Evolutionary conservation across 2,329 filamentous ascomycete genomes (phyloP).

Genomic region (Pseudogymnoascus sp.): DNA sequence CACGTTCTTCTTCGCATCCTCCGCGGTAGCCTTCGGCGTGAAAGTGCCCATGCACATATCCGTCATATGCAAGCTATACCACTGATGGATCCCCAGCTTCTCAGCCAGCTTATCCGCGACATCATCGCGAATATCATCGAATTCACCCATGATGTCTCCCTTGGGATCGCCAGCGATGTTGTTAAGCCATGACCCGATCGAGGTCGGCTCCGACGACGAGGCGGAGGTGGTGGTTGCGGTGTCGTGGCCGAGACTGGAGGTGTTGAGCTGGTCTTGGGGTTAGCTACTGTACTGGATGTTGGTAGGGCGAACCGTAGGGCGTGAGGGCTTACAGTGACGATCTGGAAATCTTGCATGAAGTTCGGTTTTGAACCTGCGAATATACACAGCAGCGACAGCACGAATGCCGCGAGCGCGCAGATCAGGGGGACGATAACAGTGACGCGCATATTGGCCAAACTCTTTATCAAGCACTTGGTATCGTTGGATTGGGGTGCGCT

Average conservation of each 20-base stretch:
- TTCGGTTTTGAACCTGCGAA: slow-evolving; percentile 51
- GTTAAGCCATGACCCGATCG: slow-evolving; percentile 20
- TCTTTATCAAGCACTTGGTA: background rate
- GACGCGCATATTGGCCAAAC: slow-evolving; percentile 35
- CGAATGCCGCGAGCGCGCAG: slow-evolving; percentile 45
- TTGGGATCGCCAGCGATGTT: slow-evolving; percentile 28
- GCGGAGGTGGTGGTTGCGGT: slow-evolving; percentile 20
- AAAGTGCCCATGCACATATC: slow-evolving; percentile 48
- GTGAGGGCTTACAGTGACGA: slow-evolving; percentile 42
- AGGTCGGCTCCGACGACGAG: slow-evolving; percentile 19
- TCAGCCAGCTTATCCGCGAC: slow-evolving; percentile 34
- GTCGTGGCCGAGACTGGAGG: slow-evolving; percentile 42
- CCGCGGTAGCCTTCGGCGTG: slow-evolving; percentile 27
- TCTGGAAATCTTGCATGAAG: slow-evolving; percentile 49
- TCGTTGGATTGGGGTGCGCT: background rate
- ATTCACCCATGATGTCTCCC: slow-evolving; percentile 14
- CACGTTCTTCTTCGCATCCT: slow-evolving; percentile 41
- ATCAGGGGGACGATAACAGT: slow-evolving; percentile 42
- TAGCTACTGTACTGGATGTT: background rate
- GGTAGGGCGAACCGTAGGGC: too few relatives aligned
- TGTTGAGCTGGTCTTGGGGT: slow-evolving; percentile 41
- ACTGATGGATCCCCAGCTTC: slow-evolving; percentile 48
- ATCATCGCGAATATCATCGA: slow-evolving; percentile 32
- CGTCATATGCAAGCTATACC: slow-evolving; percentile 54
- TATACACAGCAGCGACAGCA: slow-evolving; percentile 52